Percentiles rank a stretch among this genome's conserved stretches.
phyloP scores from a whole-genome alignment of 352 stramenopile species.

The Phytophthora rubi region DNA sequence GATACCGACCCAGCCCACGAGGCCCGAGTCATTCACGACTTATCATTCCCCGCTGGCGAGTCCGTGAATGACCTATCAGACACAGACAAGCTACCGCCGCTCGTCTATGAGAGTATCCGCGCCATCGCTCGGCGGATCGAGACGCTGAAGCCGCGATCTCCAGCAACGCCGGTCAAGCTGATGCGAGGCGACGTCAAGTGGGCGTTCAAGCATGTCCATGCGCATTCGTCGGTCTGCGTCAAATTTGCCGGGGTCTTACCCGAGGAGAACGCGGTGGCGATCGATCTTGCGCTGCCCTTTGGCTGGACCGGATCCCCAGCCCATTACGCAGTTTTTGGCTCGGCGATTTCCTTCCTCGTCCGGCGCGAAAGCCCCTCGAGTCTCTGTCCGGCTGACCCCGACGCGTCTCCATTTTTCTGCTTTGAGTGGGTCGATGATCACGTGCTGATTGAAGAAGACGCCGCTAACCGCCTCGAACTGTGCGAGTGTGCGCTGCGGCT shows the following conservation, averaged over 20 bases:
- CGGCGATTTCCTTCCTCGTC: not conserved
- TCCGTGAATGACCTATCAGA: no score
- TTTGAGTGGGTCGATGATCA: not conserved
- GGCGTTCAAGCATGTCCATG: no score
- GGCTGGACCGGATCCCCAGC: not conserved
- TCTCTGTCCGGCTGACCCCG: not conserved
- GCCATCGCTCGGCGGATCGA: no score
- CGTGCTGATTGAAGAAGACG: not conserved
- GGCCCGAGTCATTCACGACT: no score
- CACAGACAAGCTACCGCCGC: no score
- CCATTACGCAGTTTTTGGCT: not conserved
- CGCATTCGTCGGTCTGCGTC: no score
- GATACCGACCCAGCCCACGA: no score
- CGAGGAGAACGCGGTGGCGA: not conserved
- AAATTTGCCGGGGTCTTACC: not conserved
- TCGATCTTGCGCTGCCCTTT: not conserved
- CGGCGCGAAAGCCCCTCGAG: not conserved
- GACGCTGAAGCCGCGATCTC: no score
- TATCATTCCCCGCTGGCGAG: no score
- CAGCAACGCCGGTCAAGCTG: no score
- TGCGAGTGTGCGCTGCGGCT: not conserved
- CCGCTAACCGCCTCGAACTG: not conserved
- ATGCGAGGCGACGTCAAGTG: no score
- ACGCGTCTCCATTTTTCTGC: not conserved
- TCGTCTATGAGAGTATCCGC: no score